Evolutionary conservation across 2,329 filamentous ascomycete genomes (phyloP).

Genomic region (Pezicula carpinea): DNA sequence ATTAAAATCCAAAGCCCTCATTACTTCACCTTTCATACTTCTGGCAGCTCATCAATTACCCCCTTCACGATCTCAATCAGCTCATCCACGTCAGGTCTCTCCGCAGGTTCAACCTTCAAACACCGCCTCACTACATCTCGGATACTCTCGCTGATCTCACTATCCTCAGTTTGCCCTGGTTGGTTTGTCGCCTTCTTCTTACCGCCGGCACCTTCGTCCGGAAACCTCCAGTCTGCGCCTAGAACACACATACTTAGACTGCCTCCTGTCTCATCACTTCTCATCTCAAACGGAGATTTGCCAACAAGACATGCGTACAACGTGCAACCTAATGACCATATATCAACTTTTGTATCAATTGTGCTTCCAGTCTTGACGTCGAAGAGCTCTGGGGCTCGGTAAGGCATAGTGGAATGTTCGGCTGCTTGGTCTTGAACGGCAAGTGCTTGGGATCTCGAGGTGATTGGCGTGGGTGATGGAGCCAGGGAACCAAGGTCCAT

Average conservation of each 20-base stretch:
- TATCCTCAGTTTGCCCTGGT: slow-evolving; percentile 27
- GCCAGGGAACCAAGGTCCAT: slow-evolving; percentile 96
- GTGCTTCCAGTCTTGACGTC: slow-evolving; percentile 91
- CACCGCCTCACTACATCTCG: slow-evolving; percentile 86
- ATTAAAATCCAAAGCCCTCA: too few relatives aligned
- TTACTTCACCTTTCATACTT: slow-evolving; percentile 30
- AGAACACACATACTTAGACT: slow-evolving; percentile 88
- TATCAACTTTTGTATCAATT: slow-evolving; percentile 95
- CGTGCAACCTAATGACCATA: slow-evolving; percentile 97
- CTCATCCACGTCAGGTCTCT: slow-evolving; percentile 82
- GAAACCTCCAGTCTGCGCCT: slow-evolving; percentile 94
- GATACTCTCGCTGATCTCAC: slow-evolving; percentile 71
- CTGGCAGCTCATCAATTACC: slow-evolving; percentile 63
- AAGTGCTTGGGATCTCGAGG: slow-evolving; percentile 82
- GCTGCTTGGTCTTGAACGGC: slow-evolving; percentile 92
- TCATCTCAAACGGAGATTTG: slow-evolving; percentile 94
- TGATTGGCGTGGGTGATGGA: slow-evolving; percentile 82
- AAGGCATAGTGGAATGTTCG: slow-evolving; percentile 97
- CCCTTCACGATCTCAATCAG: slow-evolving; percentile 74
- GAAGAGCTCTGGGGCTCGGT: slow-evolving; percentile 94
- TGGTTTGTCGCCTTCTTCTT: slow-evolving; percentile 31
- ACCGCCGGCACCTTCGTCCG: slow-evolving; percentile 70
- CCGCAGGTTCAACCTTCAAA: slow-evolving; percentile 78
- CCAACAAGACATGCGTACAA: slow-evolving; percentile 94
- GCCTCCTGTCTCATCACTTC: slow-evolving; percentile 92